Conservation (phyloP, 2,329 filamentous ascomycete species). For the Ophiostoma quercus region DNA sequence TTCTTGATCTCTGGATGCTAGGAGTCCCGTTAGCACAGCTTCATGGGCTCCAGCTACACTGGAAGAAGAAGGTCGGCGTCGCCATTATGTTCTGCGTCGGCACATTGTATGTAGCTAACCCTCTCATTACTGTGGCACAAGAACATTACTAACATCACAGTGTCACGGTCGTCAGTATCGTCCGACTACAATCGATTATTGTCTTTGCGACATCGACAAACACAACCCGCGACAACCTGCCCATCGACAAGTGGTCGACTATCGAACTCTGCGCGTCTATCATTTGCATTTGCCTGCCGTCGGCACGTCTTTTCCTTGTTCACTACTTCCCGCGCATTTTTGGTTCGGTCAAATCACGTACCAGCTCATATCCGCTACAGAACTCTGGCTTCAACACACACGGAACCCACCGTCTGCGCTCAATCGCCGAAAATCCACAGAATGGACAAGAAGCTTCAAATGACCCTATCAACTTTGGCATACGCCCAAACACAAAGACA, state of each 20-base stretch:
- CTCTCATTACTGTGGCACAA: neutral
- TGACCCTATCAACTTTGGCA: neutral
- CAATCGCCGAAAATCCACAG: neutral
- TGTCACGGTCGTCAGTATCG: constrained; percentile 35
- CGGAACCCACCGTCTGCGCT: neutral
- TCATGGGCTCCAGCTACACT: constrained; percentile 38
- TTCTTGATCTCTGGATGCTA: constrained; percentile 49
- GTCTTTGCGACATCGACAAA: constrained; percentile 32
- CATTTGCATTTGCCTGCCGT: constrained; percentile 36
- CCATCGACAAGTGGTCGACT: constrained; percentile 34
- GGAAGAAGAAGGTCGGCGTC: constrained; percentile 46
- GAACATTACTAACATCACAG: neutral
- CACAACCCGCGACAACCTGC: constrained; percentile 33
- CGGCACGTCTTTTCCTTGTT: constrained; percentile 32
- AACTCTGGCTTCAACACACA: neutral
- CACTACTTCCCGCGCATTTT: constrained; percentile 30
- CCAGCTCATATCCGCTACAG: neutral
- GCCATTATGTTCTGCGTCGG: constrained; percentile 45
- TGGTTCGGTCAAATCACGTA: neutral
- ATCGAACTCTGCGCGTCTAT: constrained; percentile 36
- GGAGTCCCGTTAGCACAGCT: constrained; percentile 45
- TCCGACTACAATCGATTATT: constrained; percentile 32
- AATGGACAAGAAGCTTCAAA: neutral
- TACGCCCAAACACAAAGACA: constrained; percentile 3
- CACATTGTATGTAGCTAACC: constrained; percentile 31